A percentile compares a stretch with the other conserved stretches of the same genome.
Conservation (phyloP, 306 rosid genomes). For the Lathyrus oleraceus region DNA sequence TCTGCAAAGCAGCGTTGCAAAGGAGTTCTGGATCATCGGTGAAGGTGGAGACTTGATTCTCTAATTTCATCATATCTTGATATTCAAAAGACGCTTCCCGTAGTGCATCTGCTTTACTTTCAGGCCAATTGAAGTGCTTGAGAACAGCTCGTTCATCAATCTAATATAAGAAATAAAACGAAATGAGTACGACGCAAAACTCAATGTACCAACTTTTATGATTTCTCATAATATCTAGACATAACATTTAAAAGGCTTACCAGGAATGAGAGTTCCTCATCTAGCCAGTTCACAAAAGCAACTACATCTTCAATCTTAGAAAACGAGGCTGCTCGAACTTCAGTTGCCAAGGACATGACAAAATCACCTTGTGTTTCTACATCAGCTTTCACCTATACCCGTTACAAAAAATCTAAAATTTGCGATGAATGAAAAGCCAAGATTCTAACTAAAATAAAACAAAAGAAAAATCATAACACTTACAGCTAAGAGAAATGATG, state of each 20-base stretch:
- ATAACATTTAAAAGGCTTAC: slow-evolving; percentile 34
- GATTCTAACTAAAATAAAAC: slow-evolving; percentile 1
- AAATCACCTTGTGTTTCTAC: slow-evolving; percentile 96
- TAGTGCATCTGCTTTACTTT: slow-evolving; percentile 94
- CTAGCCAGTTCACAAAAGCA: slow-evolving; percentile 96
- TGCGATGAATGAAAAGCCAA: not conserved
- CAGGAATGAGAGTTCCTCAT: slow-evolving; percentile 68
- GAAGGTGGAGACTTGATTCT: slow-evolving; percentile 76
- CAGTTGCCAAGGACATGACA: slow-evolving; percentile 83
- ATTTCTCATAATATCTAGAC: not conserved
- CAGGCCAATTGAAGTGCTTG: slow-evolving; percentile 99
- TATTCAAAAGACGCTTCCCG: slow-evolving; percentile 97
- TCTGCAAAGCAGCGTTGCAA: slow-evolving; percentile 81
- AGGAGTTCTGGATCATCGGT: slow-evolving; percentile 75
- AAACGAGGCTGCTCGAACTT: slow-evolving; percentile 89
- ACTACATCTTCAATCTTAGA: slow-evolving; percentile 70
- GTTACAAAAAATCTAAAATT: slow-evolving; percentile 9
- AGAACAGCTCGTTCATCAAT: slow-evolving; percentile 97
- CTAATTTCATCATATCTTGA: slow-evolving; percentile 86
- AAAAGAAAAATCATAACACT: slow-evolving; percentile 38
- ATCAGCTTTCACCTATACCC: slow-evolving; percentile 72
- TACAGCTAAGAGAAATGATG: slow-evolving; percentile 93
- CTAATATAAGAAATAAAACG: slow-evolving; percentile 44
- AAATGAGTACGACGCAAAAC: slow-evolving; percentile 16
- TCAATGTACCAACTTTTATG: not conserved